A percentile compares a stretch with the other conserved stretches of the same genome.
Evolutionary conservation across 345 rosid species (phyloP).

Genomic region (Sapria himalayana): DNA sequence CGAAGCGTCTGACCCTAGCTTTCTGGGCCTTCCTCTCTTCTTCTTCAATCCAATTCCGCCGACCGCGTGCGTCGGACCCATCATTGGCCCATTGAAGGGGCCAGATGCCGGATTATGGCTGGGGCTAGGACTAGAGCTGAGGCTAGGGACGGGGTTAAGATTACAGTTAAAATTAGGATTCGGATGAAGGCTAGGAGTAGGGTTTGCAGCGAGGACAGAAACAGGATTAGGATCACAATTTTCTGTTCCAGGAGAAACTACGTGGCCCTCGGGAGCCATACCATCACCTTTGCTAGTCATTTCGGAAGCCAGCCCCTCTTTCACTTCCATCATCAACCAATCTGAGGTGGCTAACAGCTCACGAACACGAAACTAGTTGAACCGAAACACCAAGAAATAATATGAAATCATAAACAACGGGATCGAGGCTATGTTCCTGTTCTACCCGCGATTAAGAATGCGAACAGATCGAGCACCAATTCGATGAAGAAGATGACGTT

Average conservation of each 20-base stretch:
- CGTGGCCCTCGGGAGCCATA: constrained; percentile 27
- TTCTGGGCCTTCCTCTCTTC: constrained; percentile 87
- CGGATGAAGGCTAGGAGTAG: not conserved
- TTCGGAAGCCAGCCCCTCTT: constrained; percentile 24
- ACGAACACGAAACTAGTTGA: constrained; percentile 11
- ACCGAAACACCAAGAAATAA: constrained; percentile 10
- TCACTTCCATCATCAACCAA: constrained; percentile 40
- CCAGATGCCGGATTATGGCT: constrained; percentile 2
- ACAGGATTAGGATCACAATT: constrained; percentile 15
- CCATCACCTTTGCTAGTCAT: constrained; percentile 25
- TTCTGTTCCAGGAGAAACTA: constrained; percentile 31
- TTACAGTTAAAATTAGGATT: not conserved
- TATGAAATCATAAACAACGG: not conserved
- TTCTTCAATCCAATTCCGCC: constrained; percentile 30
- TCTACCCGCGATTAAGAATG: no score
- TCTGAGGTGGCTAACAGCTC: constrained; percentile 12
- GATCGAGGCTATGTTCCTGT: not conserved
- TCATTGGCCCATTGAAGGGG: constrained; percentile 7
- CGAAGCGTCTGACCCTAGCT: constrained; percentile 53
- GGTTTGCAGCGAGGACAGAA: constrained; percentile 10
- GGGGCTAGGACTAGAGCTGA: constrained; percentile 1
- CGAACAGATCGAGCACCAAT: constrained; percentile 11
- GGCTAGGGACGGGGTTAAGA: constrained; percentile 6
- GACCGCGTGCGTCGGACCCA: constrained; percentile 11
- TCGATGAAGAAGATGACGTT: constrained; percentile 6